Conservation (phyloP, 148 eudicot genomes). For the Heliosperma pusillum region DNA sequence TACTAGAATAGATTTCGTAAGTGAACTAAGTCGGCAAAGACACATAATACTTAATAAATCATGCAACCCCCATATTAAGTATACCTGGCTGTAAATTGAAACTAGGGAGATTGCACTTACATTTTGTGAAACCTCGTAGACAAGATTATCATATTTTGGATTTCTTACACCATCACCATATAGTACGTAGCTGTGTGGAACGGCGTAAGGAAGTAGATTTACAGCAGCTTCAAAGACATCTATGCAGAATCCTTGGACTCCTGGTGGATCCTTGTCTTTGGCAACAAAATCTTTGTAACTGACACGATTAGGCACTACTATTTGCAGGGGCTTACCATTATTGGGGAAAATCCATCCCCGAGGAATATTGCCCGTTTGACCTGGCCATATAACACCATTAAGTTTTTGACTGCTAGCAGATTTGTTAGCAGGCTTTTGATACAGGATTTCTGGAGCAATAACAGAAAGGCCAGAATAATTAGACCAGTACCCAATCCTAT, state of each 20-base stretch:
- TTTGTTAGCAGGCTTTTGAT: conserved; percentile 41
- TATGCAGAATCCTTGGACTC: conserved; percentile 77
- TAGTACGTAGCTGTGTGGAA: conserved; percentile 55
- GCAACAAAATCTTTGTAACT: conserved; percentile 52
- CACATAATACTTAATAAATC: background rate
- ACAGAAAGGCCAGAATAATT: conserved; percentile 70
- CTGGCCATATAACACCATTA: conserved; percentile 77
- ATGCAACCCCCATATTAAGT: background rate
- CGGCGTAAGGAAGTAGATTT: conserved; percentile 72
- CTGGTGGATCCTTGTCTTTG: conserved; percentile 51
- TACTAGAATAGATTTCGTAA: background rate
- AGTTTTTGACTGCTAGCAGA: conserved; percentile 47
- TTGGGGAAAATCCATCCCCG: conserved; percentile 94
- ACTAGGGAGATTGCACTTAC: conserved; percentile 41
- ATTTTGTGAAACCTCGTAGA: conserved; percentile 49
- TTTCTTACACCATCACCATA: conserved; percentile 71
- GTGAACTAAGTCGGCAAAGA: background rate
- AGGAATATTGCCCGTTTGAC: conserved; percentile 55
- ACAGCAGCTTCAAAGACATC: conserved; percentile 94
- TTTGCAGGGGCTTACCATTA: conserved; percentile 69
- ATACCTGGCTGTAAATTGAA: background rate
- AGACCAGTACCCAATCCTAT: conserved; percentile 77
- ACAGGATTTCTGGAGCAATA: conserved; percentile 58
- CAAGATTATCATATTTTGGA: conserved; percentile 52
- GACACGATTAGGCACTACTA: conserved; percentile 76